These are phyloP conservation scores for Allium cepa DNA, from an alignment of 106 monocot species.

Conservation along the genomic window DNA sequence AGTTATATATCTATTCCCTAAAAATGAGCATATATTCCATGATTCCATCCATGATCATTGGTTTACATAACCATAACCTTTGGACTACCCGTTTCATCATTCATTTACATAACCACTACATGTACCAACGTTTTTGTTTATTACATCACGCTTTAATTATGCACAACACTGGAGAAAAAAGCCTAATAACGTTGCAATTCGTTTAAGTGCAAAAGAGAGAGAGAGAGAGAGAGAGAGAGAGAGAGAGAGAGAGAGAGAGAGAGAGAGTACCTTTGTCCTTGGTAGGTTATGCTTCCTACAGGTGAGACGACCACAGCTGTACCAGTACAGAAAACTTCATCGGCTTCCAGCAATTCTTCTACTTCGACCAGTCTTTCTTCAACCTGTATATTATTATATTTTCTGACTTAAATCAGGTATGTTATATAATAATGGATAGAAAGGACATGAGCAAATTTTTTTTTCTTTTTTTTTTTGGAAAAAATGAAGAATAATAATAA, in stretches of 20 bases:
- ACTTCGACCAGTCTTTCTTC: constrained; percentile 62
- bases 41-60: no score
- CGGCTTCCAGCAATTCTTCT: constrained; percentile 85
- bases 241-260: neutral
- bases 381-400: constrained; percentile 17
- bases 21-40: no score
- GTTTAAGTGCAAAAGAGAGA: neutral
- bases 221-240: neutral
- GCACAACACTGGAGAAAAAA: neutral
- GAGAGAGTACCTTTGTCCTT: constrained; percentile 39
- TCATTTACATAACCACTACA: no score
- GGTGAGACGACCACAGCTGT: constrained; percentile 95
- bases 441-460: no score
- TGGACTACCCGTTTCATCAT: no score
- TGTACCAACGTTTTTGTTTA: neutral
- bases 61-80: no score
- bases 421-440: no score
- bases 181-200: neutral
- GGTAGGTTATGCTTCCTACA: constrained; percentile 72
- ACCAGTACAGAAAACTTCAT: constrained; percentile 98
- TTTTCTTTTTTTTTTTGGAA: no score
- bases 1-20: no score
- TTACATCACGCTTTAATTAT: neutral
- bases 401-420: no score
- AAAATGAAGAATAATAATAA: no score